Evolutionary conservation across 805 yeast genomes (phyloP).

Genomic region (Wickerhamiella siamensis): DNA sequence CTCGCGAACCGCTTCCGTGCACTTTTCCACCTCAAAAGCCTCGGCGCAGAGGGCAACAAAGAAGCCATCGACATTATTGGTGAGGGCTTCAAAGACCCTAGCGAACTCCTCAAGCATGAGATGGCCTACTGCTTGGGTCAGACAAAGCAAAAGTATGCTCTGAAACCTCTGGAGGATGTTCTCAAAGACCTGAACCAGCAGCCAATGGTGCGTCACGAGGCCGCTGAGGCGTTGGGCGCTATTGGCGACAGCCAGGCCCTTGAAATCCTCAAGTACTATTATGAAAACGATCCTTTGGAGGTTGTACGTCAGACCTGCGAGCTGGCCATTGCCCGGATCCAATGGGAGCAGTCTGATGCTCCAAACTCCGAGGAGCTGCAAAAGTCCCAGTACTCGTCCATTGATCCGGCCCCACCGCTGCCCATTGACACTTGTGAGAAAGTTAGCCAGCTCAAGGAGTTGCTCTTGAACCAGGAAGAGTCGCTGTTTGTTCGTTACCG

Average conservation of each 20-base stretch:
- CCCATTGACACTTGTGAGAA: slow-evolving; percentile 44
- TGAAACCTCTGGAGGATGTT: slow-evolving; percentile 60
- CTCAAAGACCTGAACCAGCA: slow-evolving; percentile 48
- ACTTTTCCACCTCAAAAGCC: slow-evolving; percentile 71
- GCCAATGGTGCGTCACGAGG: slow-evolving; percentile 97
- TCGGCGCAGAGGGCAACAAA: slow-evolving; percentile 58
- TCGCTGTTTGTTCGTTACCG: slow-evolving; percentile 90
- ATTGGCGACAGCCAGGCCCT: slow-evolving; percentile 69
- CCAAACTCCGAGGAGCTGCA: slow-evolving; percentile 58
- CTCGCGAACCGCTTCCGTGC: slow-evolving; percentile 89
- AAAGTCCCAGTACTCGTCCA: slow-evolving; percentile 63
- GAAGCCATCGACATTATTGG: slow-evolving; percentile 73
- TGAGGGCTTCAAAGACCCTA: slow-evolving; percentile 62
- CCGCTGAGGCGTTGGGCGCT: slow-evolving; percentile 98
- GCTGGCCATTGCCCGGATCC: slow-evolving; percentile 85
- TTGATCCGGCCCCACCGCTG: slow-evolving; percentile 98
- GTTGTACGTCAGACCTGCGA: slow-evolving; percentile 97
- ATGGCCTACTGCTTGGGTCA: slow-evolving; percentile 96
- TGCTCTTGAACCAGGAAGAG: slow-evolving; percentile 59
- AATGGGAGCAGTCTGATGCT: slow-evolving; percentile 69
- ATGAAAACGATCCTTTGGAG: slow-evolving; percentile 57
- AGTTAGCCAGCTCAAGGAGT: slow-evolving; percentile 47
- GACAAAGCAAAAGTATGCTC: slow-evolving; percentile 69
- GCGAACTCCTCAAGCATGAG: slow-evolving; percentile 91
- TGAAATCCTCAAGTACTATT: slow-evolving; percentile 47